A percentile compares a stretch with the other conserved stretches of the same genome.
Evolutionary conservation across 148 eudicot species (phyloP).

Genomic region (Agrostemma githago): DNA sequence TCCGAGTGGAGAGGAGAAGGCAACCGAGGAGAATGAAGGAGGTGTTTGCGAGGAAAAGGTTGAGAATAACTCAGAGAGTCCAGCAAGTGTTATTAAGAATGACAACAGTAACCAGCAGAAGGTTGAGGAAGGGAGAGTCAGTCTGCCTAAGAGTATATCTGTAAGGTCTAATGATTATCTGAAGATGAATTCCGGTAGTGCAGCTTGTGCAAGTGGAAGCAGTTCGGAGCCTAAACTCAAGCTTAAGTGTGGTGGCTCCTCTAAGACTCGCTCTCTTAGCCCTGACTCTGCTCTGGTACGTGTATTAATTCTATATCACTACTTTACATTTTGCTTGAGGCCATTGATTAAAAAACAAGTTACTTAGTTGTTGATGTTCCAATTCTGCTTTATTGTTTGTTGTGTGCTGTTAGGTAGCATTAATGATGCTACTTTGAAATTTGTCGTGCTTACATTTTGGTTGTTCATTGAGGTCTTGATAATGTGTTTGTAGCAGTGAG

Average conservation of each 20-base stretch:
- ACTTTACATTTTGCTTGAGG: neutral
- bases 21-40: neutral
- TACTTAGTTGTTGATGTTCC: neutral
- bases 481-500: neutral
- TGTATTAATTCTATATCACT: neutral
- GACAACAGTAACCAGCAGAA: conserved; percentile 16
- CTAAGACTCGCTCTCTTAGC: conserved; percentile 23
- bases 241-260: conserved; percentile 15
- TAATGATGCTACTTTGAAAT: neutral
- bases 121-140: conserved; percentile 33
- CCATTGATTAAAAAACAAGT: neutral
- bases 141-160: conserved; percentile 66
- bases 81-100: conserved; percentile 35
- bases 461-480: neutral
- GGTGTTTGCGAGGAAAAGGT: conserved; percentile 22
- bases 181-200: conserved; percentile 33
- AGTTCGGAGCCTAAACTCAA: conserved; percentile 17
- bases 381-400: neutral
- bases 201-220: conserved; percentile 20
- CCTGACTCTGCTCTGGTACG: conserved; percentile 30
- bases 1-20: conserved; percentile 19
- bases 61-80: conserved; percentile 22
- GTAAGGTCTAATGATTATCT: conserved; percentile 55
- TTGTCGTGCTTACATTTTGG: neutral
- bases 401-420: conserved; percentile 1